A percentile compares a stretch with the other conserved stretches of the same genome.
Conservation (phyloP, 2,329 filamentous ascomycete genomes). For the Thelonectria olida region DNA sequence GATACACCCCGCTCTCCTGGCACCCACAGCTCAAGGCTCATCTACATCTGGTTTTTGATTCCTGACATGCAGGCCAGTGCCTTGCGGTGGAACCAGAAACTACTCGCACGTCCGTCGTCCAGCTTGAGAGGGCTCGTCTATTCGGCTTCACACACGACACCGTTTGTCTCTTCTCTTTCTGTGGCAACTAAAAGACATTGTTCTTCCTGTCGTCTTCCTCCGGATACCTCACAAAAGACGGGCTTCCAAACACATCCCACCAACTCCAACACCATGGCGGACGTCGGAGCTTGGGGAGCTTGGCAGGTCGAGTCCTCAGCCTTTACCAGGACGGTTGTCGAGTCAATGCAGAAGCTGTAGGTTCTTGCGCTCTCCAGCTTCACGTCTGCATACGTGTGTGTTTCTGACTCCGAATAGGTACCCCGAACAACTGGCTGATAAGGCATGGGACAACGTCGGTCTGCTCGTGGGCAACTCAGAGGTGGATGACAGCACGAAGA, state of each 20-base stretch:
- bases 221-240: background rate
- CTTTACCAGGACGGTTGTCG: conserved; percentile 71
- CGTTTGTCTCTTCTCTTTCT: background rate
- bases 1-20: too few relatives aligned
- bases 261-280: conserved; percentile 34
- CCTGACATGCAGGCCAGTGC: conserved; percentile 29
- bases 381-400: background rate
- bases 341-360: conserved; percentile 82
- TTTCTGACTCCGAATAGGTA: conserved; percentile 66
- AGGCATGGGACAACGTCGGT: conserved; percentile 96
- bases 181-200: conserved; percentile 13
- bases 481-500: conserved; percentile 39
- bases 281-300: conserved; percentile 48
- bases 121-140: background rate
- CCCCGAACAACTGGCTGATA: conserved; percentile 87
- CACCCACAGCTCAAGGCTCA: background rate
- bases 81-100: conserved; percentile 8
- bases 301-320: conserved; percentile 50
- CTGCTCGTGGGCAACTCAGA: conserved; percentile 67
- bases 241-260: background rate
- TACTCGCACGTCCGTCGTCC: background rate
- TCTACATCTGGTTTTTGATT: background rate
- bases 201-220: conserved; percentile 29
- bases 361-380: conserved; percentile 43
- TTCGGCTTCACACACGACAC: background rate